Percentiles rank a stretch among this genome's conserved stretches.
phyloP scores from a whole-genome alignment of 345 rosid species.

The Gossypium raimondii region DNA sequence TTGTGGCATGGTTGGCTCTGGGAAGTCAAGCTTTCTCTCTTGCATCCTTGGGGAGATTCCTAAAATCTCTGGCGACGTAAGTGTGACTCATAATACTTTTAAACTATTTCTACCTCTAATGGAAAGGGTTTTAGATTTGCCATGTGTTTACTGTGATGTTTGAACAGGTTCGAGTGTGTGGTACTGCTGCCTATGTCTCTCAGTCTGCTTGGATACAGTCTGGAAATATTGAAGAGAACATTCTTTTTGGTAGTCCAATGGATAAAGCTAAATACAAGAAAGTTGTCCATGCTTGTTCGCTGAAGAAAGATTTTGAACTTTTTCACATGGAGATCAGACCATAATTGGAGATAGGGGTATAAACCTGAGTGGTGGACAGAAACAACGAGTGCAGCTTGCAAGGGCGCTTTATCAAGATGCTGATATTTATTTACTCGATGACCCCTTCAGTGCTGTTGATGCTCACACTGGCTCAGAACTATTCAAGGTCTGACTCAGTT shows the following conservation, averaged over 20 bases:
- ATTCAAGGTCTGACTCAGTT: slow-evolving; percentile 62
- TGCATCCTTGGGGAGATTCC: slow-evolving; percentile 99
- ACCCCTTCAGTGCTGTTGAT: slow-evolving; percentile 99
- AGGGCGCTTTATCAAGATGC: slow-evolving; percentile 99
- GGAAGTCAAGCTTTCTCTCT: slow-evolving; percentile 97
- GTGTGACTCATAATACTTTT: slow-evolving; percentile 32
- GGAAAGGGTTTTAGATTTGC: slow-evolving; percentile 6
- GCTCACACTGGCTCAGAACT: slow-evolving; percentile 97
- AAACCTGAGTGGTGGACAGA: slow-evolving; percentile 98
- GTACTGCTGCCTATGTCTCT: slow-evolving; percentile 93
- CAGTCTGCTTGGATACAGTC: slow-evolving; percentile 99
- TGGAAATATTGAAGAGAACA: slow-evolving; percentile 98
- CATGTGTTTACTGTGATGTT: slow-evolving; percentile 20
- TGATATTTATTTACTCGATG: slow-evolving; percentile 93
- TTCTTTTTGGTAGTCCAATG: slow-evolving; percentile 96
- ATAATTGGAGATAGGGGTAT: slow-evolving; percentile 99
- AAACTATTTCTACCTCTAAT: slow-evolving; percentile 9
- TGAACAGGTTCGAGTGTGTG: slow-evolving; percentile 85
- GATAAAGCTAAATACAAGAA: slow-evolving; percentile 86
- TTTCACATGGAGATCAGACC: slow-evolving; percentile 98
- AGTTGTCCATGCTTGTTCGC: slow-evolving; percentile 87
- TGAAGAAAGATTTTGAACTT: slow-evolving; percentile 92
- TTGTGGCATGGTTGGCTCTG: slow-evolving; percentile 97
- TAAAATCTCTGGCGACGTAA: slow-evolving; percentile 92
- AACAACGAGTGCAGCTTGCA: slow-evolving; percentile 98